Conservation (phyloP, 345 rosid genomes). For the Acer saccharum region DNA sequence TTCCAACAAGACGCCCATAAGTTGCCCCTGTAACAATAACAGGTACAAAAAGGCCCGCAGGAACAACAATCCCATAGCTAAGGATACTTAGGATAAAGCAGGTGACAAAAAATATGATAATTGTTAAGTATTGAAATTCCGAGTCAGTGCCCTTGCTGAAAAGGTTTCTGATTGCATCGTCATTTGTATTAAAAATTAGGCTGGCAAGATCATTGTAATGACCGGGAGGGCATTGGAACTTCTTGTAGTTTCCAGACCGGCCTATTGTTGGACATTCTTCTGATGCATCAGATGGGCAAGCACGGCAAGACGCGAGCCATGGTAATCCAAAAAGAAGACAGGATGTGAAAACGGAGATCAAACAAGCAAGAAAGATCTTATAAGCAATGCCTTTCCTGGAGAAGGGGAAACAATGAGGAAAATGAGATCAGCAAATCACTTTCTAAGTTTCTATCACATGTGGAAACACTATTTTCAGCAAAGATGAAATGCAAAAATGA, state of each 20-base stretch:
- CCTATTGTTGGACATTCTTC: constrained; percentile 95
- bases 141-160: constrained; percentile 80
- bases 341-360: constrained; percentile 74
- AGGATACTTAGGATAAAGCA: constrained; percentile 76
- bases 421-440: constrained; percentile 11
- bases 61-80: constrained; percentile 87
- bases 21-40: constrained; percentile 90
- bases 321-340: constrained; percentile 94
- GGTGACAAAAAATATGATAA: constrained; percentile 69
- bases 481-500: constrained; percentile 15
- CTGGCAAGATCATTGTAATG: constrained; percentile 93
- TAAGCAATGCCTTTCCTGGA: constrained; percentile 66
- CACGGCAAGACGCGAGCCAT: constrained; percentile 77
- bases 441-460: constrained; percentile 9
- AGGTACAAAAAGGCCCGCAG: constrained; percentile 89
- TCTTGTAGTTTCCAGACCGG: constrained; percentile 93
- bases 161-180: constrained; percentile 86
- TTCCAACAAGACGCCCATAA: constrained; percentile 82
- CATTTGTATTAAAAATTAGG: constrained; percentile 93
- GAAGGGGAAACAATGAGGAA: constrained; percentile 20
- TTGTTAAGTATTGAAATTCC: constrained; percentile 71
- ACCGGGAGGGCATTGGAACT: constrained; percentile 78
- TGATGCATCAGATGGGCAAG: constrained; percentile 66
- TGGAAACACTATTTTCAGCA: background rate
- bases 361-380: constrained; percentile 65